These are phyloP conservation scores for Colletotrichum orchidophilum DNA, from an alignment of 2,329 filamentous ascomycete genomes.

Conservation along the genomic window DNA sequence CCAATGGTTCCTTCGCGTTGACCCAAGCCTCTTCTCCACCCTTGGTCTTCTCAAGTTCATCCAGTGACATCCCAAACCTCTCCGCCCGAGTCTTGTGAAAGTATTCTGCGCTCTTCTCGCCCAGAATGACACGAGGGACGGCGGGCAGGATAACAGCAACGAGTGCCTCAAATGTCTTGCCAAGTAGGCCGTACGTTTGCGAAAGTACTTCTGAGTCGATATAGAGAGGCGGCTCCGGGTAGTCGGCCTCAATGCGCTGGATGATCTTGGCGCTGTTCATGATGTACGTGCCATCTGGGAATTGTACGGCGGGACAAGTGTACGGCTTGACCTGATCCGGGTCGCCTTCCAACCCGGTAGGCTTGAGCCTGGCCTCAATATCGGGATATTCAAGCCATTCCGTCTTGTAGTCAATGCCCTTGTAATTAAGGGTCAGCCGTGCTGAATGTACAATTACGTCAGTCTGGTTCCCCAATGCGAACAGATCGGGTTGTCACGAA, in stretches of 20 bases:
- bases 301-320: slow-evolving; percentile 64
- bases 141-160: slow-evolving; percentile 54
- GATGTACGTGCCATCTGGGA: slow-evolving; percentile 65
- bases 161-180: slow-evolving; percentile 44
- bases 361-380: slow-evolving; percentile 63
- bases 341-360: slow-evolving; percentile 55
- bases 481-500: too few relatives aligned
- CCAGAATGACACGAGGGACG: slow-evolving; percentile 62
- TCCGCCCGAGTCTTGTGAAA: slow-evolving; percentile 63
- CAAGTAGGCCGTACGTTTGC: slow-evolving; percentile 54
- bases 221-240: slow-evolving; percentile 67
- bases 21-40: slow-evolving; percentile 62
- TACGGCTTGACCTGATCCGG: slow-evolving; percentile 50
- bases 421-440: slow-evolving; percentile 74
- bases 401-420: slow-evolving; percentile 72
- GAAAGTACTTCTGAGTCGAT: slow-evolving; percentile 62
- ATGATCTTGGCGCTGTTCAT: slow-evolving; percentile 74
- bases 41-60: slow-evolving; percentile 56
- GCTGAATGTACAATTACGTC: slow-evolving; percentile 50
- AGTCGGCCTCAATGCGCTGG: slow-evolving; percentile 62
- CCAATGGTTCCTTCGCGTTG: slow-evolving; percentile 47
- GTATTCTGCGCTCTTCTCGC: slow-evolving; percentile 59
- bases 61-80: slow-evolving; percentile 61
- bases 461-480: background rate
- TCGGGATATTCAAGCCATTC: slow-evolving; percentile 77